phyloP scores from a whole-genome alignment of 805 yeast genomes.

The Hanseniaspora guilliermondii region DNA sequence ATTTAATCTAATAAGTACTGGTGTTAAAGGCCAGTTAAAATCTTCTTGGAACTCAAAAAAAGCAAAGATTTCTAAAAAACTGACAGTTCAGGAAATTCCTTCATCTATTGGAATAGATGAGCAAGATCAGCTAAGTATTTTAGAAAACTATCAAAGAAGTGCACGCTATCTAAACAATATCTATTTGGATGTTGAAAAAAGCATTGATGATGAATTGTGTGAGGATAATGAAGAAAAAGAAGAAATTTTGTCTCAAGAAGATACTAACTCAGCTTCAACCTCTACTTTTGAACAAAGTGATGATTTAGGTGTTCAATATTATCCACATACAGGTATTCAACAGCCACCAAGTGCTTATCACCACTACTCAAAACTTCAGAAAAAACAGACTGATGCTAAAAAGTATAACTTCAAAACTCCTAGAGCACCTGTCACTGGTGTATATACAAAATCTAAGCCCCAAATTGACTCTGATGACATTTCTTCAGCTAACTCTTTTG shows the following conservation, averaged over 20 bases:
- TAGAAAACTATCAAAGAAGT: neutral
- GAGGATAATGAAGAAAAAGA: neutral
- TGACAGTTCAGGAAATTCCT: neutral
- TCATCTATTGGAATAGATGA: neutral
- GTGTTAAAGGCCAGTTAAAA: neutral
- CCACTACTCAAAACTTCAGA: neutral
- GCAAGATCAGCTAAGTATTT: neutral
- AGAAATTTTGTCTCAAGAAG: neutral
- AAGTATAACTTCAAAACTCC: conserved; percentile 3
- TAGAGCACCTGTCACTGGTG: conserved; percentile 27
- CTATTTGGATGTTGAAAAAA: neutral
- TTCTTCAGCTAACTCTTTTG: neutral
- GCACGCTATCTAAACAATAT: neutral
- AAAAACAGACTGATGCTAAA: neutral
- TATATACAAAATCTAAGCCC: conserved; percentile 13
- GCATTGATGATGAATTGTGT: neutral
- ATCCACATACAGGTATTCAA: conserved; percentile 7
- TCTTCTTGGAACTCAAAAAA: neutral
- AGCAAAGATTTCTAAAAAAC: neutral
- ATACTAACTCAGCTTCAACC: neutral
- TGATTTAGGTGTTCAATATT: conserved; percentile 4
- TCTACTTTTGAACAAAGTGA: neutral
- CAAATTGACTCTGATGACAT: neutral
- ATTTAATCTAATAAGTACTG: neutral
- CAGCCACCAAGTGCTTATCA: conserved; percentile 8